Evolutionary conservation across 2,329 filamentous ascomycete species (phyloP).

Genomic region (Arthrobotrys iridis): DNA sequence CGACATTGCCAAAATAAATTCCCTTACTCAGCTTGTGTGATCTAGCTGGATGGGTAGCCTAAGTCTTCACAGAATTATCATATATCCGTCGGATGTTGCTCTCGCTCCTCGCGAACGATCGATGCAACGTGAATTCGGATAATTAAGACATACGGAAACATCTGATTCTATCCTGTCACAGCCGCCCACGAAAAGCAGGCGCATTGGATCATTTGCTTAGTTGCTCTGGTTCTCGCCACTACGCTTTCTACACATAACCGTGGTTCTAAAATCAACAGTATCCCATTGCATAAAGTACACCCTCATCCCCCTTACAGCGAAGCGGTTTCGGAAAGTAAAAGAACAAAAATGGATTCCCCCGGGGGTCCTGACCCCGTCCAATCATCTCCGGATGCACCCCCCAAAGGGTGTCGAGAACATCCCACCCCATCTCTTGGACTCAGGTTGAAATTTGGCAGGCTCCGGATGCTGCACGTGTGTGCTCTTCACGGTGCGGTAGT

Average conservation of each 20-base stretch:
- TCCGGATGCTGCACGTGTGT: neutral
- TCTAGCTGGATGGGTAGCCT: neutral
- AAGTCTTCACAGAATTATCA: neutral
- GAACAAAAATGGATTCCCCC: too few relatives aligned
- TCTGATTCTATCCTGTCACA: neutral
- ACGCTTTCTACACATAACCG: neutral
- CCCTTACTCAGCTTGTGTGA: neutral
- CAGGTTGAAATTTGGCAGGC: neutral
- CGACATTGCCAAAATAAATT: slow-evolving; percentile 40
- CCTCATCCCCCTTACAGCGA: too few relatives aligned
- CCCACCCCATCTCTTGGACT: neutral
- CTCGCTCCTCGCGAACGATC: slow-evolving; percentile 19
- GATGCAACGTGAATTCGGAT: slow-evolving; percentile 26
- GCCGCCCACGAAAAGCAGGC: neutral
- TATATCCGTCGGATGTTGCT: slow-evolving; percentile 17
- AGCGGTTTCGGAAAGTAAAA: too few relatives aligned
- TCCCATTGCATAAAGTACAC: neutral
- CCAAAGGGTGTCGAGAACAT: neutral
- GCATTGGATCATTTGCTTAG: neutral
- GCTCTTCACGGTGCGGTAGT: neutral
- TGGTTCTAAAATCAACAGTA: neutral
- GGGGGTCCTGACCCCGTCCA: too few relatives aligned
- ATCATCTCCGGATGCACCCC: neutral
- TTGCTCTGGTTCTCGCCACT: neutral
- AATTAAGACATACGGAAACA: neutral